A percentile compares a stretch with the other conserved stretches of the same genome.
phyloP scores from a whole-genome alignment of 495 filamentous ascomycete genomes.

The Daldinia vernicosa region DNA sequence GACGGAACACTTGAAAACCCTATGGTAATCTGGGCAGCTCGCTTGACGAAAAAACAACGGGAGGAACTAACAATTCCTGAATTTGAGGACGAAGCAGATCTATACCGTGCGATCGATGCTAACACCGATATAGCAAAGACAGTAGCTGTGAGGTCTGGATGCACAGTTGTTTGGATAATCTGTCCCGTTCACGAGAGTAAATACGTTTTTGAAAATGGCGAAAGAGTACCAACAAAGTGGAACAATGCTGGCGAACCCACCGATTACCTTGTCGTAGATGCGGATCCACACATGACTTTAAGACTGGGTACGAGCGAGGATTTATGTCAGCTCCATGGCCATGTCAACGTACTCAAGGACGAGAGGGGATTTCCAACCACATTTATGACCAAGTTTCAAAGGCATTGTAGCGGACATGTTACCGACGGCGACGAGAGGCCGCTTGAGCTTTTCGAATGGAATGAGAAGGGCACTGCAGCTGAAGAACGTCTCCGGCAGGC shows the following conservation, averaged over 20 bases:
- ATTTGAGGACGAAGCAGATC: conserved; percentile 20
- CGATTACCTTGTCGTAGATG: conserved; percentile 8
- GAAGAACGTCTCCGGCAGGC: background rate
- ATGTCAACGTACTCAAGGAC: conserved; percentile 19
- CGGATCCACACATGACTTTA: conserved; percentile 29
- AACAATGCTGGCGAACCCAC: conserved; percentile 9
- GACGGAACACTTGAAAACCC: conserved; percentile 26
- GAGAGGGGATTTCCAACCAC: conserved; percentile 21
- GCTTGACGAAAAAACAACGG: conserved; percentile 7
- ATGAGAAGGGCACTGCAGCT: background rate
- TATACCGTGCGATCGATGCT: conserved; percentile 30
- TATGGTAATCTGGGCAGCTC: conserved; percentile 25
- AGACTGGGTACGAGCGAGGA: conserved; percentile 28
- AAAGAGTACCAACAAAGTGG: conserved; percentile 13
- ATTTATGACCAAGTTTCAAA: conserved; percentile 16
- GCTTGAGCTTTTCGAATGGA: conserved; percentile 31
- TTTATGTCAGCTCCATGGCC: conserved; percentile 17
- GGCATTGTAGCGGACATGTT: conserved; percentile 5
- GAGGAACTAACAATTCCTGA: conserved; percentile 17
- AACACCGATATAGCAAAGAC: conserved; percentile 34
- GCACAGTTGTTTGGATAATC: conserved; percentile 34
- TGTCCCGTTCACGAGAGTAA: conserved; percentile 27
- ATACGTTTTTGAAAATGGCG: conserved; percentile 19
- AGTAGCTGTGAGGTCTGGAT: conserved; percentile 14
- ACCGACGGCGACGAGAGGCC: conserved; percentile 19